Evolutionary conservation across 106 monocot genomes (phyloP), one percentile per base, ranked within the genome.

Genomic region (Posidonia australis): DNA sequence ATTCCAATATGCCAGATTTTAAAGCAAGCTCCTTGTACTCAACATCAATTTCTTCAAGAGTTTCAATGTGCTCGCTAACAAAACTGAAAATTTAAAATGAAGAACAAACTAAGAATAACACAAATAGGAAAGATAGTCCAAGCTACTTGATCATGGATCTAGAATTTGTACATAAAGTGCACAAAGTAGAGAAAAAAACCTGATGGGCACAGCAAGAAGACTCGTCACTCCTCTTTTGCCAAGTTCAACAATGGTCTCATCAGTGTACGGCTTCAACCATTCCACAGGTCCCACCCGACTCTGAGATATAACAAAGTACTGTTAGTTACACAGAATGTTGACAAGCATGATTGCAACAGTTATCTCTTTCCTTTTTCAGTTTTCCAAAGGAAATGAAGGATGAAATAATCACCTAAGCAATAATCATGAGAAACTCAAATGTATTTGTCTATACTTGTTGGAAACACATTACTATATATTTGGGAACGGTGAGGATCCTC

Each of bases 1-100:
- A 96, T 58, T 90, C 82, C 68, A 72, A 30, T 51, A 96, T 83
- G 42, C 96, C 96, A 30, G 96, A 87, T 61, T 77, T 68, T 25
- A 96, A 48, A 70, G 96, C 96, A 52, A 96, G 68, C 57, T 96
- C 96, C 58, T 84, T 96, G 78, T 96, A 96, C 70, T 96, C 96
- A 26, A 96, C 90, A 71, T 96, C 96, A 72, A 96, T 96, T 81
- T 96, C 96, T 79, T 96, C 96, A 58, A 96, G 82, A 36, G 96
- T 96, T 82, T 96, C 96, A 70, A 96, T 96, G 46, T 96, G 96
- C 77, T 98, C 96, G 67, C 96, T 98, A 30, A 90, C 90, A 85
- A 98, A 98, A 76, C 96, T 98, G 76, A 47, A 76, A 63, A 55
- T 46, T 21, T 21, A 56, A 67, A 51, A 70, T 28, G 23, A 67